Evolutionary conservation across 371 early-diverging fungal species (phyloP), one percentile per base, ranked within the genome.

Genomic region (Mucor indicus): DNA sequence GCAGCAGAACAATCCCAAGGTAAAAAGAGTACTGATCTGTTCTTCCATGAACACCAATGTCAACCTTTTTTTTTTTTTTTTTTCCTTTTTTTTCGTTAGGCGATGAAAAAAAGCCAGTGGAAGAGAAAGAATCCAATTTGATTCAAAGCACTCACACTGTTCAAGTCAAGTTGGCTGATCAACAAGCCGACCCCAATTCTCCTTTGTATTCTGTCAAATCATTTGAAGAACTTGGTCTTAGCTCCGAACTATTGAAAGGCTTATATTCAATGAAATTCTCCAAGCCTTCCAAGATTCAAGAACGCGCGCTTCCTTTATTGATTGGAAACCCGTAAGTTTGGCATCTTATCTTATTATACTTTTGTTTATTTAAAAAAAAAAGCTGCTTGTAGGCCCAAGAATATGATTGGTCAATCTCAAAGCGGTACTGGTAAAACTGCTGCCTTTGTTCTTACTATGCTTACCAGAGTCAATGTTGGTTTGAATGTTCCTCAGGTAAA

Each of bases 221-320:
- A 3, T 89, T 91, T 59, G 89, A 89, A 44, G 81, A 90, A 30
- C 69, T 91, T 22, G 87, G 87, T 15, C 62, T 90, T 79, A 63
- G 75, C 38, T 75, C 72, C 40, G 84, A 94, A 33, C 72, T 98
- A 30, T 75, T 96, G 43, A 92, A 93, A 67, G 97, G 96, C 44
- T 55, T 98, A 27, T 96, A 95, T 77, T 87, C 81, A 48, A 92
- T 95, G 94, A 88, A 88, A 36, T 96, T 91, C 60, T 79, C 87
- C 21, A 87, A 88, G 56, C 98, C 98, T 1, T 93, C 93, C 25
- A 94, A 92, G 63, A 95, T 99, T 62, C 98, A 99, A 71, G 96
- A 93, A 60, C 84, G 85, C 35, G 98, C 98, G 4, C 77, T 99
- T 6, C 97, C 98, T 3, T 62, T 96, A 44, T 75, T 98, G 24